Evolutionary conservation across 2,329 filamentous ascomycete species (phyloP).

Genomic region (Ophiostoma sp.): DNA sequence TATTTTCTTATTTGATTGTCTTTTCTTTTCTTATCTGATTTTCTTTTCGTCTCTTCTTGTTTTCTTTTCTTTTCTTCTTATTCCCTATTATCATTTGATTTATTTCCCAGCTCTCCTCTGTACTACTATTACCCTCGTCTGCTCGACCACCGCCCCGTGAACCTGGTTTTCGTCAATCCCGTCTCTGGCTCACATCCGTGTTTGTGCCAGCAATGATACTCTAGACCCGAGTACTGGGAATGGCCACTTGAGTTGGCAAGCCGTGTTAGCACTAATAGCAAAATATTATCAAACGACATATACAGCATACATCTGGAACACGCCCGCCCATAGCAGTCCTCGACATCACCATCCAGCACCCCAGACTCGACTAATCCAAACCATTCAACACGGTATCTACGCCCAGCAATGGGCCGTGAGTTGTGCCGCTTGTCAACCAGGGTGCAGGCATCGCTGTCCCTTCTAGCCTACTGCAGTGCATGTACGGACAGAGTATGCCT

Average conservation of each 20-base stretch:
- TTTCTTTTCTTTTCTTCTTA: not conserved
- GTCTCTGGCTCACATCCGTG: not conserved
- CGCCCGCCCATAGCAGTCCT: not conserved
- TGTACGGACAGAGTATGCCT: too few relatives aligned
- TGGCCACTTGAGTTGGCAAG: not conserved
- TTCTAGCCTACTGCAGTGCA: not conserved
- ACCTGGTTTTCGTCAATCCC: slow-evolving; percentile 3
- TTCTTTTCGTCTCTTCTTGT: not conserved
- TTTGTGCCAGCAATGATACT: not conserved
- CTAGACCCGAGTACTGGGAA: not conserved
- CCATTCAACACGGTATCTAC: not conserved
- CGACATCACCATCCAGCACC: not conserved
- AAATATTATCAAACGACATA: not conserved
- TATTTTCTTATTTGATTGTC: not conserved
- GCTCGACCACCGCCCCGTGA: not conserved
- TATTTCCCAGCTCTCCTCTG: not conserved
- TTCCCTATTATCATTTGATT: not conserved
- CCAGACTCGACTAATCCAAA: not conserved
- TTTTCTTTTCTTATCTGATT: not conserved
- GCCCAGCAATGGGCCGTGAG: slow-evolving; percentile 3
- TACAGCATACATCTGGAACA: too few relatives aligned
- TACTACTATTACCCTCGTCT: not conserved
- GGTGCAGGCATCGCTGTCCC: not conserved
- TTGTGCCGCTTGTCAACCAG: slow-evolving; percentile 12
- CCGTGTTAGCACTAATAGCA: not conserved